Evolutionary conservation across 108 stramenopile genomes (phyloP).

Genomic region (Nitzschia sp.): DNA sequence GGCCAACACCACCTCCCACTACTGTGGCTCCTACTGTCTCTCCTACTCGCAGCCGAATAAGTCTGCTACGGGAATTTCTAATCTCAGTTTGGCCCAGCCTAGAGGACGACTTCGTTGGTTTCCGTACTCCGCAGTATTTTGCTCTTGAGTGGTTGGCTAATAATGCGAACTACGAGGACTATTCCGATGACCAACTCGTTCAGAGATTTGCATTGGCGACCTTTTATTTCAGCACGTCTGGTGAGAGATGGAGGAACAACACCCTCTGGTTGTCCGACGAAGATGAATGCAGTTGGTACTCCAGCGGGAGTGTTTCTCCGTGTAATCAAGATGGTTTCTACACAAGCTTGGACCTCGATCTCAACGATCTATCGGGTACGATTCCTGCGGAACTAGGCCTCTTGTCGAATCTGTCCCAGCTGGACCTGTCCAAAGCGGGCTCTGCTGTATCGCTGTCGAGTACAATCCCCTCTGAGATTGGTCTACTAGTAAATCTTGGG

Average conservation of each 20-base stretch:
- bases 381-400: conserved; percentile 37
- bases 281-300: conserved; percentile 48
- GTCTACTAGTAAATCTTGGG: conserved; percentile 31
- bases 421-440: conserved; percentile 7
- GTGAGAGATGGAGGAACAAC: conserved; percentile 39
- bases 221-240: conserved; percentile 41
- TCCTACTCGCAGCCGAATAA: conserved; percentile 7
- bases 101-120: conserved; percentile 4
- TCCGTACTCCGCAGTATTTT: conserved; percentile 20
- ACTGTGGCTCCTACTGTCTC: neutral
- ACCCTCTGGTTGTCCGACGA: conserved; percentile 35
- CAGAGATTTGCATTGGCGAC: conserved; percentile 53
- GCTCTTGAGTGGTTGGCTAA: conserved; percentile 32
- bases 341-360: conserved; percentile 23
- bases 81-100: conserved; percentile 33
- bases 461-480: conserved; percentile 44
- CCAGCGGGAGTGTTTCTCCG: conserved; percentile 10
- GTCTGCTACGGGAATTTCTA: conserved; percentile 23
- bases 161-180: conserved; percentile 16
- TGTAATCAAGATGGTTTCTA: conserved; percentile 27
- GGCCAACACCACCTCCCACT: neutral
- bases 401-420: conserved; percentile 14
- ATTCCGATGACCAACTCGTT: conserved; percentile 15
- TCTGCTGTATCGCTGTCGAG: conserved; percentile 13
- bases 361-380: conserved; percentile 35